Base-by-base conservation (phyloP, 345 rosid genomes). In the Carallia pectinifolia region DNA sequence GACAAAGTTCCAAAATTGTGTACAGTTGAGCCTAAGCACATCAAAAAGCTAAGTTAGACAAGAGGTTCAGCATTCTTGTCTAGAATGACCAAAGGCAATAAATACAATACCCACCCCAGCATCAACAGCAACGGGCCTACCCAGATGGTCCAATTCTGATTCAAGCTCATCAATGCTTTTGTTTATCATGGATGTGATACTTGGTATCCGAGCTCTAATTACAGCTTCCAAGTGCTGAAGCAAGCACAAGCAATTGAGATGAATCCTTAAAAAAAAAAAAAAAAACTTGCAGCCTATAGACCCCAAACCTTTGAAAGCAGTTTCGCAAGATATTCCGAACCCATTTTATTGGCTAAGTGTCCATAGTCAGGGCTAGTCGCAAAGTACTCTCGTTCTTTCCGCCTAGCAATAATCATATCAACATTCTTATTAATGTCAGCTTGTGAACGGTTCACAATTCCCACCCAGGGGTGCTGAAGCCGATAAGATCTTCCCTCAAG, bases 371-470 rank as follows among this genome's bases (percentile, higher is more conserved):
- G 82, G 85, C 93, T 95, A 29, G 93, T 87, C 10, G 90, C 97
- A 84, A 95, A 95, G 67, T 88, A 91, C 39, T 91, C 97, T 1
- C 89, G 86, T 66, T 95, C 99, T 69, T 86, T 95, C 12, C 85
- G 89, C 76, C 97, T 86, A 12, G 99, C 96, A 54, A 88, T 70
- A 77, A 89, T 88, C 99, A 95, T 95, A 73, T 95, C 96, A 17
- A 86, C 81, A 59, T 90, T 95, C 71, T 81, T 95, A 70, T 95
- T 95, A 7, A 95, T 95, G 75, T 94, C 99, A 53, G 99, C 97
- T 84, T 94, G 99, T 1, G 99, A 94, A 58, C 99, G 97, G 77
- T 91, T 94, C 76, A 94, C 99, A 65, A 94, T 85, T 61, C 99
- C 99, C 77, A 91, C 99, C 99, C 99, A 95, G 69, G 97, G 99